Percentiles rank a stretch among this genome's conserved stretches.
phyloP scores from a whole-genome alignment of 2,329 filamentous ascomycete genomes.

The Hypoxylon rubiginosum region DNA sequence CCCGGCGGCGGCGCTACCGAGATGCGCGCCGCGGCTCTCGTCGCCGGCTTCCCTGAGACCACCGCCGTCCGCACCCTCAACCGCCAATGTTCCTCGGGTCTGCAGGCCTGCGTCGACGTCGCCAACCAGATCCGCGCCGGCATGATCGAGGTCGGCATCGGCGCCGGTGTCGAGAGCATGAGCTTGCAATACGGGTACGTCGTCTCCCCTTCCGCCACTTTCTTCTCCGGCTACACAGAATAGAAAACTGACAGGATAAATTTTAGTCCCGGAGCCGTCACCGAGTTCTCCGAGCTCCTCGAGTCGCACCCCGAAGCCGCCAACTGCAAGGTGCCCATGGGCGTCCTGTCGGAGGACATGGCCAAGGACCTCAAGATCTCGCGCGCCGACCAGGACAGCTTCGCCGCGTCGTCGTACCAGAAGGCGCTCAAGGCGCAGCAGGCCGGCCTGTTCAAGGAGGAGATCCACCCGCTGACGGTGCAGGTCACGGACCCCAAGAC shows the following conservation, averaged over 20 bases:
- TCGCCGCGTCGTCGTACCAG: constrained; percentile 92
- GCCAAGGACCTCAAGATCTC: constrained; percentile 83
- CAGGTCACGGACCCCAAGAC: constrained; percentile 93
- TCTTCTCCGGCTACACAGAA: background rate
- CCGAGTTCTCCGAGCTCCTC: constrained; percentile 91
- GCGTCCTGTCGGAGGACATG: constrained; percentile 93
- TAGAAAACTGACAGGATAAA: constrained; percentile 9
- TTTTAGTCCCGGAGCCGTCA: constrained; percentile 80
- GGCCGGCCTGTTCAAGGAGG: constrained; percentile 90
- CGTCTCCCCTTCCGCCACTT: background rate
- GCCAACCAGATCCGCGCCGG: constrained; percentile 91
- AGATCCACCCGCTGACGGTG: constrained; percentile 89
- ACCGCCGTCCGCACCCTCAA: constrained; percentile 91
- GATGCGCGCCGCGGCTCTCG: constrained; percentile 91
- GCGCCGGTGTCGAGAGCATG: constrained; percentile 98
- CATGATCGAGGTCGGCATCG: constrained; percentile 96
- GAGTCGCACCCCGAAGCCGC: constrained; percentile 84
- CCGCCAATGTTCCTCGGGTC: constrained; percentile 92
- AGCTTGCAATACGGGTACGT: constrained; percentile 86
- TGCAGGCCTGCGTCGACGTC: constrained; percentile 93
- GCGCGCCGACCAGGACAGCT: constrained; percentile 85
- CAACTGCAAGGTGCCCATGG: constrained; percentile 99
- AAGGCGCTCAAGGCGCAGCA: constrained; percentile 90
- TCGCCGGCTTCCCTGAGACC: constrained; percentile 89
- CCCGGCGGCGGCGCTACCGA: constrained; percentile 96